Evolutionary conservation across 75 land plant species (phyloP).

Genomic region (Adiantum capillusveneris): DNA sequence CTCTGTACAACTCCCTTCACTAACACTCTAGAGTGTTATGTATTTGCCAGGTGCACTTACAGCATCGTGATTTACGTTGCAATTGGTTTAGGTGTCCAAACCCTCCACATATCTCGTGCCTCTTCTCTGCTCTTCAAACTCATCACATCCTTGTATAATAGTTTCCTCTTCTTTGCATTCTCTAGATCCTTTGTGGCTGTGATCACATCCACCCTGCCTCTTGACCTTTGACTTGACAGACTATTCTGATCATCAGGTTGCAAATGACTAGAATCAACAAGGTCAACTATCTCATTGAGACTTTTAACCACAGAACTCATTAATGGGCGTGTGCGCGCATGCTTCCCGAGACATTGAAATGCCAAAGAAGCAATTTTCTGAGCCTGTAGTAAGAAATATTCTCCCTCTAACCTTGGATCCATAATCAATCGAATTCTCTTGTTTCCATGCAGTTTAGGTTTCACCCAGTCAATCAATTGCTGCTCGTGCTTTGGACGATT

Average conservation of each 20-base stretch:
- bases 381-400: conserved; percentile 39
- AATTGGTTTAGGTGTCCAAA: conserved; percentile 26
- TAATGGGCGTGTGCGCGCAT: conserved; percentile 50
- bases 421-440: conserved; percentile 45
- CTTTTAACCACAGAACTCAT: conserved; percentile 68
- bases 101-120: conserved; percentile 10
- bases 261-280: not conserved
- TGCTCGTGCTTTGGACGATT: conserved; percentile 72
- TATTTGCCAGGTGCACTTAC: too few species aligned
- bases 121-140: conserved; percentile 19
- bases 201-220: conserved; percentile 10
- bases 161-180: conserved; percentile 11
- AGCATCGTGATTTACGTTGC: too few species aligned
- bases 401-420: conserved; percentile 63
- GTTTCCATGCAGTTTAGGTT: conserved; percentile 47
- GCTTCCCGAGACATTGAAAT: conserved; percentile 42
- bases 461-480: conserved; percentile 75
- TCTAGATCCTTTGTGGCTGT: not conserved
- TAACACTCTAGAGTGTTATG: too few species aligned
- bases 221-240: conserved; percentile 3
- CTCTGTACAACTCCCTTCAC: too few species aligned
- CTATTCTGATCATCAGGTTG: not conserved
- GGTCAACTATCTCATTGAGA: conserved; percentile 32
- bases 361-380: conserved; percentile 58
- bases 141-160: conserved; percentile 15